Conservation (phyloP, 2,329 filamentous ascomycete species). For the Fusarium solani-melongenae region DNA sequence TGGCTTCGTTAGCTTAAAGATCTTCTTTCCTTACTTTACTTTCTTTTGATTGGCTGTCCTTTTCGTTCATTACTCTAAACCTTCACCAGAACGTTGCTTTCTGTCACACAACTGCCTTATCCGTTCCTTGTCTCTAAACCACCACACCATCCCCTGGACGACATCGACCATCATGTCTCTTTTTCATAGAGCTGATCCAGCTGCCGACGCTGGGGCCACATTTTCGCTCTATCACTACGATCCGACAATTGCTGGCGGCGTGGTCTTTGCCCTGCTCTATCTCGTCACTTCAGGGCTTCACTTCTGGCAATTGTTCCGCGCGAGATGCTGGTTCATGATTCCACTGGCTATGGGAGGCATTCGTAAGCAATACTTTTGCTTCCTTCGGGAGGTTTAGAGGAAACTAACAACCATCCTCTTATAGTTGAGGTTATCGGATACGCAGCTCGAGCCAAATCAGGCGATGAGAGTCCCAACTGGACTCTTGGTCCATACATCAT, state of each 20-base stretch:
- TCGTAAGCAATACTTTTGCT: neutral
- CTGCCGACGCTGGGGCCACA: neutral
- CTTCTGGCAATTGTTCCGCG: neutral
- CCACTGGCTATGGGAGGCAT: neutral
- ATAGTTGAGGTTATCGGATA: neutral
- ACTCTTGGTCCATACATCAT: neutral
- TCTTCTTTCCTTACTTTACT: neutral
- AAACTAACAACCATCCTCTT: neutral
- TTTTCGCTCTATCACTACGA: neutral
- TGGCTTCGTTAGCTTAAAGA: neutral
- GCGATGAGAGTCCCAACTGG: neutral
- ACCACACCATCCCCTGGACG: neutral
- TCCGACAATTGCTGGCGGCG: neutral
- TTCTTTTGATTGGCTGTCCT: neutral
- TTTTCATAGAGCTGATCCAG: neutral
- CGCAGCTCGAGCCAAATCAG: neutral
- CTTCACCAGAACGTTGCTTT: too few species aligned
- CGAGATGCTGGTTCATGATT: neutral
- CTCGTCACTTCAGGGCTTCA: neutral
- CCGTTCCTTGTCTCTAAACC: neutral
- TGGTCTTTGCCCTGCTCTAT: neutral
- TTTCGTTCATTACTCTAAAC: neutral
- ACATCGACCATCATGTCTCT: neutral
- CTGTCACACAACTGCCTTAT: accelerated
- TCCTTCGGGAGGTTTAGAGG: too few species aligned